Evolutionary conservation across 1,139 yeast genomes (phyloP).

Genomic region (Lodderomyces beijingensis): DNA sequence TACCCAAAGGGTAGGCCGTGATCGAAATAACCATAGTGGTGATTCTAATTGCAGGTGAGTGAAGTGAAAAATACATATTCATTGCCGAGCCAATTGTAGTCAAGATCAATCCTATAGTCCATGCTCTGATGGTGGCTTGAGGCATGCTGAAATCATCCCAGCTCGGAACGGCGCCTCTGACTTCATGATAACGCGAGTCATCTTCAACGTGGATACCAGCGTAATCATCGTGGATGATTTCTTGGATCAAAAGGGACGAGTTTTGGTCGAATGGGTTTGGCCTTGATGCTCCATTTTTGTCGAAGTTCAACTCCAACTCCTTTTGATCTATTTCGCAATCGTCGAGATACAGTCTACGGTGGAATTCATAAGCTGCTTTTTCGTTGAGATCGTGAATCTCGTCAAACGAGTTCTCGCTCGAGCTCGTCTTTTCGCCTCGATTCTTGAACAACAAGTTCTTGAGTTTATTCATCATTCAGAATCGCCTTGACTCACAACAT

Average conservation of each 20-base stretch:
- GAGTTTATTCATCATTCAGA: constrained; percentile 23
- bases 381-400: constrained; percentile 5
- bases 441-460: constrained; percentile 13
- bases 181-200: constrained; percentile 67
- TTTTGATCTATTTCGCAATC: constrained; percentile 22
- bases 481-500: too few relatives aligned
- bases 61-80: constrained; percentile 57
- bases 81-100: constrained; percentile 58
- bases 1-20: constrained; percentile 61
- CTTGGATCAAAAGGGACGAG: constrained; percentile 24
- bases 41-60: constrained; percentile 51
- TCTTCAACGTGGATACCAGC: constrained; percentile 42
- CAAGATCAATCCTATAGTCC: constrained; percentile 52
- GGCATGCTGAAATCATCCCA: constrained; percentile 52
- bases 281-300: too few relatives aligned
- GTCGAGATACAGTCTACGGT: constrained; percentile 12
- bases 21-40: constrained; percentile 55
- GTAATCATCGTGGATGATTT: constrained; percentile 35
- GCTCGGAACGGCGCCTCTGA: constrained; percentile 65
- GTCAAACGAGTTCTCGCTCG: constrained; percentile 2
- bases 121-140: constrained; percentile 60
- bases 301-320: constrained; percentile 18
- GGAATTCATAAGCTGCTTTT: constrained; percentile 7
- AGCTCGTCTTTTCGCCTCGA: background rate
- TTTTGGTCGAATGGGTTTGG: constrained; percentile 36